Base-by-base conservation (phyloP, 2,329 filamentous ascomycete genomes). In the Aspergillus ruber region DNA sequence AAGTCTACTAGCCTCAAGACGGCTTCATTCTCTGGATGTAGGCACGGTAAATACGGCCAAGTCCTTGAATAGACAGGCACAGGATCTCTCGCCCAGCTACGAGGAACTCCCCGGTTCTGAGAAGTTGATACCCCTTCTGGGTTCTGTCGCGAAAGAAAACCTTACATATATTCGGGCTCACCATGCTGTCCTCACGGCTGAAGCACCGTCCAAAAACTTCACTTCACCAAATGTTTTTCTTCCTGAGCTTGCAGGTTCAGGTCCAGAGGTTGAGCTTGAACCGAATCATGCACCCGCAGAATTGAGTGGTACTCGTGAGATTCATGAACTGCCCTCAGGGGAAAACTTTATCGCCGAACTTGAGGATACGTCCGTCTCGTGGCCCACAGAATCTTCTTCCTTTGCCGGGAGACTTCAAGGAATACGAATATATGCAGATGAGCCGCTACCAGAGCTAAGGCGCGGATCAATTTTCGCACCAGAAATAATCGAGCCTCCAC, bases 141-240 rank as follows among this genome's bases (percentile, higher is more conserved):
- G 69, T 6, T 67, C 72, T 17, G 64, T 66, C 50, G 76, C 74
- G 7, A 68, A 71, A 6, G 66, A 74, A 1, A 72, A 67, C 21
- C 48, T 83, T 54, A 76, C 70, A 2, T 80, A 79, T 56, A 58
- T 83, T 9, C 71, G 80, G 36, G 68, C 80, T 21, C 76, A 82
- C 48, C 78, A 82, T 63, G 66, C 71, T 25, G 57, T 83, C 13
- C 61, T 81, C 32, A 82, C 78, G 0, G 66, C 75, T 49, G 69
- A 75, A 43, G 55, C 64, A 1, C 65, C 66, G 0, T 45, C 51
- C 6, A 67, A 60, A 43, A 67, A 71, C 17, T 45, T 49, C 13
- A 40, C 52, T 15, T 59, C 61, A 12, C 51, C 58, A 6, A 46
- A 55, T 21, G 54, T 51, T 6, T 54, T 62, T 33, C 52, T 68